Conservation (phyloP, 495 filamentous ascomycete genomes). For the Aspergillus saccharolyticus region DNA sequence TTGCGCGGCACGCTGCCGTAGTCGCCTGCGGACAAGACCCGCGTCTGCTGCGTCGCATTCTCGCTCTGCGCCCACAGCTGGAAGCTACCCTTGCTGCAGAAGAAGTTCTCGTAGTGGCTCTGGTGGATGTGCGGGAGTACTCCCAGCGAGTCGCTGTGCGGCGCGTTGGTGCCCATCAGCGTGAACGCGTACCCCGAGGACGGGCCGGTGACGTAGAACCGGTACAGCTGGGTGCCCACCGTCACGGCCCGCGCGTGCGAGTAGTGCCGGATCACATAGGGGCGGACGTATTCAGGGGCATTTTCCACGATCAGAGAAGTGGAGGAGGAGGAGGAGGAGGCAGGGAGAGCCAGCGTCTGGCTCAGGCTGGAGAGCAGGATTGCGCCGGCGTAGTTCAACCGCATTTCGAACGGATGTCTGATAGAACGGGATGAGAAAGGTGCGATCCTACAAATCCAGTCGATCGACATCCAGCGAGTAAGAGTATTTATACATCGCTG, state of each 20-base stretch:
- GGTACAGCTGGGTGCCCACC: constrained; percentile 23
- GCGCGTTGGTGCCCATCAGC: constrained; percentile 39
- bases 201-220: constrained; percentile 38
- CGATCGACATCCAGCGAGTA: background rate
- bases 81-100: constrained; percentile 38
- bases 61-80: constrained; percentile 42
- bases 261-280: constrained; percentile 30
- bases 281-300: constrained; percentile 24
- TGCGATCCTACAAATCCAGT: background rate
- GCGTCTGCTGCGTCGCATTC: constrained; percentile 26
- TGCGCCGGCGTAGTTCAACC: background rate
- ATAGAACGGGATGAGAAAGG: background rate
- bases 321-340: too few relatives aligned
- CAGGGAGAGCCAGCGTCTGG: background rate
- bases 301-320: constrained; percentile 13
- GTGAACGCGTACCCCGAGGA: constrained; percentile 40
- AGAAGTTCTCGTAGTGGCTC: constrained; percentile 44
- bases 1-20: constrained; percentile 36
- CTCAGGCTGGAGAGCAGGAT: background rate
- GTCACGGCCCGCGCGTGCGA: constrained; percentile 28
- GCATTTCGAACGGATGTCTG: background rate
- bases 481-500: background rate
- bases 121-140: constrained; percentile 41
- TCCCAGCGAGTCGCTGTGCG: constrained; percentile 22
- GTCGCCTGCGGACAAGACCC: constrained; percentile 35